Evolutionary conservation across 2,329 filamentous ascomycete genomes (phyloP).

Genomic region (Meredithiella fracta): DNA sequence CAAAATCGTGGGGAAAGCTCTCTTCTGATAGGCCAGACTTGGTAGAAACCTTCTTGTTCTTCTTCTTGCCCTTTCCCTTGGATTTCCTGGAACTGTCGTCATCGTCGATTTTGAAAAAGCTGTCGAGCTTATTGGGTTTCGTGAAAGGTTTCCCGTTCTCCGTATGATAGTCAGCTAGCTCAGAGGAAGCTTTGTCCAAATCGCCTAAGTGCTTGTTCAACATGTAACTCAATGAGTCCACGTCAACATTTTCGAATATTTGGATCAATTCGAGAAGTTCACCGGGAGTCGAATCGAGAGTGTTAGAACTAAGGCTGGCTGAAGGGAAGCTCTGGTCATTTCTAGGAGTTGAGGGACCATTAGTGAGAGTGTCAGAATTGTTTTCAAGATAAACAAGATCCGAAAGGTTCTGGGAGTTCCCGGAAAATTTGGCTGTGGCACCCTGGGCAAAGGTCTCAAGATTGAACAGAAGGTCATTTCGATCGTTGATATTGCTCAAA

Average conservation of each 20-base stretch:
- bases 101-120: slow-evolving; percentile 47
- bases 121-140: slow-evolving; percentile 61
- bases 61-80: slow-evolving; percentile 24
- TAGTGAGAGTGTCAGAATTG: slow-evolving; percentile 24
- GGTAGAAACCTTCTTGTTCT: slow-evolving; percentile 24
- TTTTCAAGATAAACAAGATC: slow-evolving; percentile 44
- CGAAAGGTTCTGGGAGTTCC: slow-evolving; percentile 21
- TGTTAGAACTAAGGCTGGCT: slow-evolving; percentile 5
- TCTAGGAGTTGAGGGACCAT: slow-evolving; percentile 7
- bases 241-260: slow-evolving; percentile 8
- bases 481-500: slow-evolving; percentile 34
- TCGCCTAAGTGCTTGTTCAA: slow-evolving; percentile 3
- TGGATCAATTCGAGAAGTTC: slow-evolving; percentile 8
- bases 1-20: slow-evolving; percentile 21
- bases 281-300: background rate
- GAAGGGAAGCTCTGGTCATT: slow-evolving; percentile 9
- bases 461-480: too few relatives aligned
- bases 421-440: too few relatives aligned
- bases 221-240: slow-evolving; percentile 4
- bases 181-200: slow-evolving; percentile 47
- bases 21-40: slow-evolving; percentile 17
- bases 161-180: slow-evolving; percentile 62
- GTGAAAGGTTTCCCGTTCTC: background rate
- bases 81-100: slow-evolving; percentile 18
- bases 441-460: too few relatives aligned